phyloP scores from a whole-genome alignment of 768 basidiomycete genomes.

The Neoboletus magnificus region DNA sequence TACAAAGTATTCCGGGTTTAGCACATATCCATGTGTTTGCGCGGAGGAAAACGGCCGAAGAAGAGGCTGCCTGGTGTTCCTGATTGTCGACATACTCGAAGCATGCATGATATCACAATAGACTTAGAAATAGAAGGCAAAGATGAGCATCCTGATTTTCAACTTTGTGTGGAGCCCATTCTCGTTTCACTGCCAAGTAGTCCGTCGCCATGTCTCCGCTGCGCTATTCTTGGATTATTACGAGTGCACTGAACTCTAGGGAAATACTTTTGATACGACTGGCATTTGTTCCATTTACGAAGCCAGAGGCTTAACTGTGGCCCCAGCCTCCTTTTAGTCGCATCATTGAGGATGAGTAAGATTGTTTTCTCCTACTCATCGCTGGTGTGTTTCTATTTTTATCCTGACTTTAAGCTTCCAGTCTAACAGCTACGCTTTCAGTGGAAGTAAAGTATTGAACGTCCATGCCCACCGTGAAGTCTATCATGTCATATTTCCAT shows the following conservation, averaged over 20 bases:
- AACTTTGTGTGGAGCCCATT: neutral
- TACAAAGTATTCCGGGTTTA: constrained; percentile 78
- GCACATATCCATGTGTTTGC: constrained; percentile 91
- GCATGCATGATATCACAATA: neutral
- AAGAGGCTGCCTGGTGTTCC: constrained; percentile 17
- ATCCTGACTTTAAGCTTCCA: no score
- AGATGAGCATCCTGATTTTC: neutral
- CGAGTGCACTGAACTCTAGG: neutral
- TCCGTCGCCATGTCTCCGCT: neutral
- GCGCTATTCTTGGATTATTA: neutral
- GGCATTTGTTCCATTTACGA: neutral
- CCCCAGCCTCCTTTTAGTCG: neutral
- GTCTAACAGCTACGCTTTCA: no score
- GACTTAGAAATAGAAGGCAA: constrained; percentile 4
- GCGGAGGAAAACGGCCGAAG: constrained; percentile 41
- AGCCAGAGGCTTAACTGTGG: neutral
- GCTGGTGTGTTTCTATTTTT: neutral
- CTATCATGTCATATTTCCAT: neutral
- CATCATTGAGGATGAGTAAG: neutral
- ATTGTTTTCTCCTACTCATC: neutral
- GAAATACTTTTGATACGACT: neutral
- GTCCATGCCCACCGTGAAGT: neutral
- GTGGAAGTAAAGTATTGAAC: no score
- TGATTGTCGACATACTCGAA: neutral
- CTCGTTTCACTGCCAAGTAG: neutral